Percentiles rank a stretch among this genome's conserved stretches.
Evolutionary conservation across 2,329 filamentous ascomycete genomes (phyloP).

Genomic region (Bretziella fagacearum): DNA sequence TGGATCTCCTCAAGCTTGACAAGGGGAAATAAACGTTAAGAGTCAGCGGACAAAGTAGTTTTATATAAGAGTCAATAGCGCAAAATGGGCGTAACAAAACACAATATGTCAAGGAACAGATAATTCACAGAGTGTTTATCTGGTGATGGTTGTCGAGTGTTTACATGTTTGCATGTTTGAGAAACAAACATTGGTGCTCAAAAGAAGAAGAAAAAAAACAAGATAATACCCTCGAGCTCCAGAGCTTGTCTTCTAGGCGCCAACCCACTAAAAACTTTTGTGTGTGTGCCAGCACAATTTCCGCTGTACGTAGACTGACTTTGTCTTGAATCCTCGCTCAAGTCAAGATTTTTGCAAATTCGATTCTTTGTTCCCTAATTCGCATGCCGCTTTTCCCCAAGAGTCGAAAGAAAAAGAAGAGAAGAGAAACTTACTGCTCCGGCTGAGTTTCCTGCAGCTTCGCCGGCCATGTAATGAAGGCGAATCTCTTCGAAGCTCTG

Average conservation of each 20-base stretch:
- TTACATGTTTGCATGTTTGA: too few species aligned
- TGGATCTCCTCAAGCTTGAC: slow-evolving; percentile 42
- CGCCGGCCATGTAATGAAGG: slow-evolving; percentile 48
- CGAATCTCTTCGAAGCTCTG: slow-evolving; percentile 81
- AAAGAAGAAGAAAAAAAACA: too few species aligned
- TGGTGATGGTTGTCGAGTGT: too few species aligned
- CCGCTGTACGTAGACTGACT: too few species aligned
- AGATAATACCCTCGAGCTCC: too few species aligned
- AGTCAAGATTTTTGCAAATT: background rate
- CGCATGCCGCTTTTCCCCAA: background rate
- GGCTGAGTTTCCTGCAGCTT: slow-evolving; percentile 41
- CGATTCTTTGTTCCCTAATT: background rate
- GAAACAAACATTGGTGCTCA: too few species aligned
- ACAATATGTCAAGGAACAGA: too few species aligned
- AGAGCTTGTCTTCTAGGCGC: too few species aligned
- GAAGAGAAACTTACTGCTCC: slow-evolving; percentile 28
- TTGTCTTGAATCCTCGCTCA: too few species aligned
- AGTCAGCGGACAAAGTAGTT: background rate
- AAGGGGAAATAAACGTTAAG: slow-evolving; percentile 14
- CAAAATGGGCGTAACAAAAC: background rate
- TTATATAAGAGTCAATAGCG: background rate
- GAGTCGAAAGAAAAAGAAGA: background rate
- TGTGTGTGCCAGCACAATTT: too few species aligned
- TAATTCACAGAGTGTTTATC: too few species aligned
- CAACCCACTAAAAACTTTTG: too few species aligned